A percentile compares a stretch with the other conserved stretches of the same genome.
Evolutionary conservation across 352 stramenopile genomes (phyloP).

Genomic region (Elongisporangium anandrum): DNA sequence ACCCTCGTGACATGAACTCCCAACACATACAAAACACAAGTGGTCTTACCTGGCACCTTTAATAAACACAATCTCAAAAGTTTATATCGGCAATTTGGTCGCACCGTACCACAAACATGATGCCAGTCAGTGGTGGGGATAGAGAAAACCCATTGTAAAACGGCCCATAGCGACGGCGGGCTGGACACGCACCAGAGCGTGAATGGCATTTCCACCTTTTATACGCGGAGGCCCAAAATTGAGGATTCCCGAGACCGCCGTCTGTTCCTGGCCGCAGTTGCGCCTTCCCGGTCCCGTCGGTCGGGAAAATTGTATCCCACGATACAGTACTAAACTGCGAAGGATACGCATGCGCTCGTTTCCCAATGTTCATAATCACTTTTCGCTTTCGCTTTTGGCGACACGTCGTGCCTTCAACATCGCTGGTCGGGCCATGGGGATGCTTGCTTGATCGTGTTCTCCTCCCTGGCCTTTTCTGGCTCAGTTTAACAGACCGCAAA

Average conservation of each 20-base stretch:
- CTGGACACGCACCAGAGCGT: background rate
- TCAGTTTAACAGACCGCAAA: background rate
- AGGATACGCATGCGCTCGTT: background rate
- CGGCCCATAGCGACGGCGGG: too few species aligned
- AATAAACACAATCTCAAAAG: too few species aligned
- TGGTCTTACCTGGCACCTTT: background rate
- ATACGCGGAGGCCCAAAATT: background rate
- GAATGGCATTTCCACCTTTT: background rate
- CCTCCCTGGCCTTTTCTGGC: background rate
- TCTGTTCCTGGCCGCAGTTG: background rate
- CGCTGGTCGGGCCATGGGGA: background rate
- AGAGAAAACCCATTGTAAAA: background rate
- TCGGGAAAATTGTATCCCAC: background rate
- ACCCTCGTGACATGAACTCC: background rate
- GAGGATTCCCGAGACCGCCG: background rate
- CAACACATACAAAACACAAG: background rate
- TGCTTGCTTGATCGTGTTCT: background rate
- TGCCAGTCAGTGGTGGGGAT: background rate
- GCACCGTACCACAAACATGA: background rate
- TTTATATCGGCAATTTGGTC: background rate
- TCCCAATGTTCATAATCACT: background rate
- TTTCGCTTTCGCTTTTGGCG: background rate
- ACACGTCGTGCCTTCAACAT: background rate
- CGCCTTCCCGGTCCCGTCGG: background rate
- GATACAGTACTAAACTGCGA: background rate